Base-by-base conservation (phyloP, 352 stramenopile genomes). In the Phytophthora foliorum region DNA sequence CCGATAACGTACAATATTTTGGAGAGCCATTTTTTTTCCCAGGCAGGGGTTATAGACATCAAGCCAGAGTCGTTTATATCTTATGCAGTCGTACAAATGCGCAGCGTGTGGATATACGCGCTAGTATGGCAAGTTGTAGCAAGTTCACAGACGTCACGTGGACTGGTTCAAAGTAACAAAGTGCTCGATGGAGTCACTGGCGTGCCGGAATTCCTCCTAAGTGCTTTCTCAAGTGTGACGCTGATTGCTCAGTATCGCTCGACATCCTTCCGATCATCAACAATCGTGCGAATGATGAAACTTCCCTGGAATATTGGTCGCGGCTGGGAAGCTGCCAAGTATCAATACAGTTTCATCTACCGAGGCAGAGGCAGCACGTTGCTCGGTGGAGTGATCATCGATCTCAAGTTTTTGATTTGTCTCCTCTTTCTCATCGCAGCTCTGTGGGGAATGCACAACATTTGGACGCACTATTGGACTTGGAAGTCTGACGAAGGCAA, bases 31-130 rank as follows among this genome's bases (percentile, higher is more conserved):
- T 86, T 81, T 48, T 71, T 64, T 8, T 75, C 77, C 0, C 19
- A 64, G 16, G 52, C 58, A 2, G 80, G 80, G 1, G 21, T 75
- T 21, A 31, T 81, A 2, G 27, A 63, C 2, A 69, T 81, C 19
- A 63, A 66, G 1, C 17, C 67, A 2, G 13, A 49, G 3, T 45
- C 66, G 1, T 80, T 84, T 27, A 25, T 84, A 1, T 49, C 59
- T 2, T 67, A 80, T 19, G 70, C 73, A 0, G 69, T 76, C 6
- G 68, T 83, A 0, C 82, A 84, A n/a, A 86, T 88, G 76, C 69
- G 78, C 4, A 77, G 51, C 6, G 72, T 83, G 1, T 88, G 73
- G 82, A 31, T 82, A 0, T 66, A 85, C 4, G 65, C 71, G 1
- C 21, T 88, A 16, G 8, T 57, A 13, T 74, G 77, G 51, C 70